These are phyloP conservation scores for Globisporangium canariense DNA, from an alignment of 352 stramenopile genomes.

Conservation along the genomic window DNA sequence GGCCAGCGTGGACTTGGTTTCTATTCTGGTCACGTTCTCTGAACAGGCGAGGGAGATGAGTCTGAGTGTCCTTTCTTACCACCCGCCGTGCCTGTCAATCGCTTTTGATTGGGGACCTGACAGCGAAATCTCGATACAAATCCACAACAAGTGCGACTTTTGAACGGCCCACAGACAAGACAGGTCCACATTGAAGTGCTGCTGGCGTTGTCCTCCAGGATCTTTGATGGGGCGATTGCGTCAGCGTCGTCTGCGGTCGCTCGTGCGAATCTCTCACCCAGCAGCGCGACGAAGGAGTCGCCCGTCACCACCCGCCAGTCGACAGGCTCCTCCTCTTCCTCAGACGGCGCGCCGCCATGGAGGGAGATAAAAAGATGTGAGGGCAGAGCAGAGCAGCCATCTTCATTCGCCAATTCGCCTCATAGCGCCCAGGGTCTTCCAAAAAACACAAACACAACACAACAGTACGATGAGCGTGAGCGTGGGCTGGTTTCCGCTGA, in stretches of 20 bases:
- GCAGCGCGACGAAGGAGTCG: no score
- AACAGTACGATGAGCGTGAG: constrained; percentile 6
- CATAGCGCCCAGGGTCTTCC: background rate
- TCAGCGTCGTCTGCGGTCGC: background rate
- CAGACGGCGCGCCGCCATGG: background rate
- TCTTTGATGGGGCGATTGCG: background rate
- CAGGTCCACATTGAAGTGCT: background rate
- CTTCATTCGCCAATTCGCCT: constrained; percentile 11
- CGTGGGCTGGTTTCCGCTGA: constrained; percentile 15
- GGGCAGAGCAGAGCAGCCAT: background rate
- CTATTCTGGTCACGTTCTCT: background rate
- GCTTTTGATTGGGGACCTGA: no score
- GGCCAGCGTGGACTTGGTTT: background rate
- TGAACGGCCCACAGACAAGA: background rate
- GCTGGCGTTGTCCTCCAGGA: background rate
- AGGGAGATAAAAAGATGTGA: constrained; percentile 11
- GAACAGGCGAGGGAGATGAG: background rate
- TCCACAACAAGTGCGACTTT: no score
- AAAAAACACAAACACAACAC: background rate
- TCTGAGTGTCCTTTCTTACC: no score
- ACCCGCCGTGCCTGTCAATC: no score
- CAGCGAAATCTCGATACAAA: no score
- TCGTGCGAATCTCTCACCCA: no score
- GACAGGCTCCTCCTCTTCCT: background rate
- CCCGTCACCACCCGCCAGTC: background rate